Conservation (phyloP, 129 eudicot genomes). For the Arctium lappa region DNA sequence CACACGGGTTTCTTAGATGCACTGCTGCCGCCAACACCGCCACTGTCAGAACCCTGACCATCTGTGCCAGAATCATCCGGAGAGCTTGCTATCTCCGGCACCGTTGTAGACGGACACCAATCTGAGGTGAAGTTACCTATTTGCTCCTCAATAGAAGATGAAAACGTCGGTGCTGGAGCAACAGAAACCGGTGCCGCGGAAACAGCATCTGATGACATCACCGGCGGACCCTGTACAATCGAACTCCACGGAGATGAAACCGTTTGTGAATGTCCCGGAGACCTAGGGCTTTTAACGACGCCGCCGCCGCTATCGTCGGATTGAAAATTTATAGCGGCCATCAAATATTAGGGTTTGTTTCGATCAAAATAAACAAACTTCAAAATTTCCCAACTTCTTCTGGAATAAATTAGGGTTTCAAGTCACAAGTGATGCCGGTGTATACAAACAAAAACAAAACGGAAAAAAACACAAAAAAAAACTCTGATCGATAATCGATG, state of each 20-base stretch:
- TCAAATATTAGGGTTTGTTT: slow-evolving; percentile 29
- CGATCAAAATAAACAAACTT: slow-evolving; percentile 23
- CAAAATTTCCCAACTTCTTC: not conserved
- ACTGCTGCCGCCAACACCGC: slow-evolving; percentile 19
- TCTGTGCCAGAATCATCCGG: slow-evolving; percentile 19
- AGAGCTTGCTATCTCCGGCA: slow-evolving; percentile 10
- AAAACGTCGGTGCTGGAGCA: slow-evolving; percentile 22
- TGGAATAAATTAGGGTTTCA: slow-evolving; percentile 21
- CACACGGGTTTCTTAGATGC: slow-evolving; percentile 56
- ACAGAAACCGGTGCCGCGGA: slow-evolving; percentile 22
- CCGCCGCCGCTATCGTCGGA: slow-evolving; percentile 24
- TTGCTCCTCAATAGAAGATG: slow-evolving; percentile 23
- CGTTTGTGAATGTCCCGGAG: slow-evolving; percentile 14
- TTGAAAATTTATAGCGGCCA: slow-evolving; percentile 30
- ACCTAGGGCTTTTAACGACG: slow-evolving; percentile 9
- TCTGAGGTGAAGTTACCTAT: slow-evolving; percentile 15
- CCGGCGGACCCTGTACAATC: slow-evolving; percentile 31
- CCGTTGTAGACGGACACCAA: slow-evolving; percentile 12
- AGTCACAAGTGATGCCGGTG: not conserved
- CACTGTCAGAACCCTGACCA: slow-evolving; percentile 4
- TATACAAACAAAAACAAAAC: not conserved
- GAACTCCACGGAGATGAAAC: slow-evolving; percentile 41
- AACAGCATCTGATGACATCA: slow-evolving; percentile 19
- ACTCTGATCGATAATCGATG: slow-evolving; percentile 16
- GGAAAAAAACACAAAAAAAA: not conserved